Evolutionary conservation across 2,329 filamentous ascomycete genomes (phyloP).

Genomic region (Aspergillus hortae): DNA sequence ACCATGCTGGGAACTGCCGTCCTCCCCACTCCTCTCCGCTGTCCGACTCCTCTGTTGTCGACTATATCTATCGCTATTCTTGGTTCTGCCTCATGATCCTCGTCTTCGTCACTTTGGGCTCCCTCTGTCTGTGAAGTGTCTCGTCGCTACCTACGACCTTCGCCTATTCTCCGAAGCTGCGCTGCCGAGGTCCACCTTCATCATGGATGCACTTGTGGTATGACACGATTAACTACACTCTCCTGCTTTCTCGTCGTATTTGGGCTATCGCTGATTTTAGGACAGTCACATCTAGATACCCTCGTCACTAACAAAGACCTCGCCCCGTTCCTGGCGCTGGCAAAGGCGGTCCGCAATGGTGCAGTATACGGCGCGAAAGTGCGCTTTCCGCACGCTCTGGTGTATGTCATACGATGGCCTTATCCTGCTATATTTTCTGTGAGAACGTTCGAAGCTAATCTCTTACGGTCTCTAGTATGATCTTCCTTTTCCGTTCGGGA

Average conservation of each 20-base stretch:
- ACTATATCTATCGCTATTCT: not conserved
- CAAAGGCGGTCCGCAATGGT: constrained; percentile 95
- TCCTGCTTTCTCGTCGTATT: not conserved
- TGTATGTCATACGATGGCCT: constrained; percentile 48
- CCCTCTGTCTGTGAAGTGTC: constrained; percentile 4
- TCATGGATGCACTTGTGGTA: constrained; percentile 36
- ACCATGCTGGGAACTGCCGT: constrained; percentile 23
- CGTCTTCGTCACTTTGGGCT: not conserved
- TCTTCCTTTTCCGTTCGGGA: constrained; percentile 91
- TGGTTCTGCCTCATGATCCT: constrained; percentile 1
- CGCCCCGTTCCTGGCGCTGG: constrained; percentile 75
- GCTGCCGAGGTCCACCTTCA: constrained; percentile 25
- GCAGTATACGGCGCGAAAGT: constrained; percentile 96
- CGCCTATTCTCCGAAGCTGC: constrained; percentile 4
- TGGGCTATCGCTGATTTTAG: not conserved
- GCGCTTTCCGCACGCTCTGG: constrained; percentile 94
- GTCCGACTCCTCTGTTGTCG: not conserved
- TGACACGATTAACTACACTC: constrained; percentile 7
- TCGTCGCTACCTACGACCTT: constrained; percentile 2
- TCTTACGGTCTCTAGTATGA: constrained; percentile 62
- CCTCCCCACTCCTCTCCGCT: constrained; percentile 15
- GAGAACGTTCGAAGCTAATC: not conserved
- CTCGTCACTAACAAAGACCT: constrained; percentile 79
- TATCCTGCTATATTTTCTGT: not conserved
- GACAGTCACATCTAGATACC: constrained; percentile 66